Percentiles rank a stretch among this genome's conserved stretches.
Evolutionary conservation across 768 basidiomycete genomes (phyloP).

Genomic region (Daedaleopsis sinensis): DNA sequence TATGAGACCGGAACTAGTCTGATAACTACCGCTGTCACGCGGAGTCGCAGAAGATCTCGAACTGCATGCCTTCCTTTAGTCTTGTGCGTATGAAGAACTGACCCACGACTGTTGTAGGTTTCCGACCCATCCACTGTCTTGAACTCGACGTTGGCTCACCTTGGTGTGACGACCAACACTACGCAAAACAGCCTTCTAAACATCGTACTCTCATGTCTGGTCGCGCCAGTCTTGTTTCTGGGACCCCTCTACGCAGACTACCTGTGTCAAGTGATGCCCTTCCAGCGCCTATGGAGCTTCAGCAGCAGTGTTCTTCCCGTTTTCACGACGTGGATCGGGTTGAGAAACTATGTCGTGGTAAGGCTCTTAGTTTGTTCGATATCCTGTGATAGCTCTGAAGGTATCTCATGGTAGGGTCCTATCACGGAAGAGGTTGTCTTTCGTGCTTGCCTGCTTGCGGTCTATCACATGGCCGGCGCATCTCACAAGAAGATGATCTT

Average conservation of each 20-base stretch:
- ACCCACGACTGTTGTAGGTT: not conserved
- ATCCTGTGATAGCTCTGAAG: not conserved
- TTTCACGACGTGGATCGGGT: conserved; percentile 56
- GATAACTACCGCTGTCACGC: no score
- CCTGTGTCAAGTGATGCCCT: conserved; percentile 52
- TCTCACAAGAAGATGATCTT: conserved; percentile 68
- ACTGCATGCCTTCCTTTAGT: not conserved
- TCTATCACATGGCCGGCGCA: conserved; percentile 68
- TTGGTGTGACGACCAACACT: conserved; percentile 37
- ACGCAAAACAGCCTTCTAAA: conserved; percentile 24
- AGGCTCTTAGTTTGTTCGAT: conserved; percentile 21
- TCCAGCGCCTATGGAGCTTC: conserved; percentile 54
- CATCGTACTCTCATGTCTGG: conserved; percentile 53
- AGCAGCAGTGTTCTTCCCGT: conserved; percentile 39
- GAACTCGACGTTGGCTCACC: conserved; percentile 38
- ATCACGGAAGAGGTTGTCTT: conserved; percentile 94
- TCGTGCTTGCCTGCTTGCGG: conserved; percentile 77
- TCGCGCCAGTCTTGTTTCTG: conserved; percentile 73
- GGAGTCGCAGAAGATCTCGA: not conserved
- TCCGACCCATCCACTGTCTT: conserved; percentile 21
- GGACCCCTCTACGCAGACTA: conserved; percentile 73
- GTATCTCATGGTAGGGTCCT: conserved; percentile 63
- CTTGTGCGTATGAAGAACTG: not conserved
- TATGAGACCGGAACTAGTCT: no score
- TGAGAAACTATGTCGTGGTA: conserved; percentile 71